phyloP scores from a whole-genome alignment of 2,329 filamentous ascomycete species.

The Colletotrichum sp. region DNA sequence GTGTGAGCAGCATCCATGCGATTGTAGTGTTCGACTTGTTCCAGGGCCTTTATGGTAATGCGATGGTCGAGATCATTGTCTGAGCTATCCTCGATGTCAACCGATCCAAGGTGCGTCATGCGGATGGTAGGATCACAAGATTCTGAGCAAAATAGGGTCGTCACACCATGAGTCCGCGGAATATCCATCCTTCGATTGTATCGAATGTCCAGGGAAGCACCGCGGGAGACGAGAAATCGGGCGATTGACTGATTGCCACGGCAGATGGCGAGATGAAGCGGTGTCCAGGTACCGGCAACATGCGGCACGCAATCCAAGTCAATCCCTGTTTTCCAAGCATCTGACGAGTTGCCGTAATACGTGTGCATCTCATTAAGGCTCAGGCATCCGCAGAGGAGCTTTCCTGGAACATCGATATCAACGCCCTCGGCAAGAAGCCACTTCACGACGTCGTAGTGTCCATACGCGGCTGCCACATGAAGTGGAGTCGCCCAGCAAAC shows the following conservation, averaged over 20 bases:
- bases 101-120: rapidly evolving
- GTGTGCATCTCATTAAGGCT: neutral
- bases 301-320: rapidly evolving
- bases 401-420: neutral
- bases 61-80: neutral
- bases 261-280: neutral
- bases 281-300: neutral
- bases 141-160: rapidly evolving
- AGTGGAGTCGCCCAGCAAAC: neutral
- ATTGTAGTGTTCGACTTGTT: neutral
- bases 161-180: neutral
- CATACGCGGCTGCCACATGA: neutral
- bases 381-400: neutral
- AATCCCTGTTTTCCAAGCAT: too few relatives aligned
- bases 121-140: rapidly evolving
- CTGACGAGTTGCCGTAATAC: neutral
- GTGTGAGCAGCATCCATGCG: neutral
- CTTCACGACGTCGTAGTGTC: neutral
- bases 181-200: neutral
- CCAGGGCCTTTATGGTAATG: rapidly evolving
- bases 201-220: neutral
- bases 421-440: neutral
- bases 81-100: rapidly evolving
- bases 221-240: neutral
- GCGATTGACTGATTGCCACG: neutral